These are phyloP conservation scores for Komagataella phaffii DNA, from an alignment of 805 yeast species.

Conservation along the genomic window DNA sequence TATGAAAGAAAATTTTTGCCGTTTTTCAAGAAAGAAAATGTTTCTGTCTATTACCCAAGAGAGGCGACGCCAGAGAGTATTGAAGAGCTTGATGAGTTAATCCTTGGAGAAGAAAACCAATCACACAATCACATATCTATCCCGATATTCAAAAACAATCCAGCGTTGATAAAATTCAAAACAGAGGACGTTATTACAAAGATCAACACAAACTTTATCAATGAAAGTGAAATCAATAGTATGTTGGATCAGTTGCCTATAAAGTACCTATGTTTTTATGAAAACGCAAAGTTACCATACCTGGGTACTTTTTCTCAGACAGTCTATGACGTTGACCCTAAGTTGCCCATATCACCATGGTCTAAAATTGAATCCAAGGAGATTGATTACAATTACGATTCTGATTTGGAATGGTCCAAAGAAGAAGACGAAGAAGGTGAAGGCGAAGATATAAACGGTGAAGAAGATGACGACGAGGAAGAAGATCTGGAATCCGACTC, in stretches of 20 bases:
- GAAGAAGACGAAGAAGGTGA: constrained; percentile 46
- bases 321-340: constrained; percentile 13
- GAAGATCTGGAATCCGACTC: constrained; percentile 22
- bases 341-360: constrained; percentile 12
- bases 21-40: constrained; percentile 23
- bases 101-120: neutral
- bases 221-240: constrained; percentile 16
- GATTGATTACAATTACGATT: constrained; percentile 21
- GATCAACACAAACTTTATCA: constrained; percentile 16
- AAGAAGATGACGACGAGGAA: constrained; percentile 35
- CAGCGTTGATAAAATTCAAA: constrained; percentile 4
- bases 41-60: constrained; percentile 8
- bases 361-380: constrained; percentile 10
- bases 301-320: constrained; percentile 18
- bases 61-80: neutral
- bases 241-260: constrained; percentile 20
- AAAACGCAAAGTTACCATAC: constrained; percentile 23
- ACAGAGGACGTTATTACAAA: constrained; percentile 18
- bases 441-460: constrained; percentile 28
- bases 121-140: neutral
- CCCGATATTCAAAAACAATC: neutral
- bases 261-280: constrained; percentile 22
- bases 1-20: constrained; percentile 20
- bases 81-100: neutral
- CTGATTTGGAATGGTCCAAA: constrained; percentile 23